Conservation (phyloP, 305 asterid species). For the Fraxinus baroniana region DNA sequence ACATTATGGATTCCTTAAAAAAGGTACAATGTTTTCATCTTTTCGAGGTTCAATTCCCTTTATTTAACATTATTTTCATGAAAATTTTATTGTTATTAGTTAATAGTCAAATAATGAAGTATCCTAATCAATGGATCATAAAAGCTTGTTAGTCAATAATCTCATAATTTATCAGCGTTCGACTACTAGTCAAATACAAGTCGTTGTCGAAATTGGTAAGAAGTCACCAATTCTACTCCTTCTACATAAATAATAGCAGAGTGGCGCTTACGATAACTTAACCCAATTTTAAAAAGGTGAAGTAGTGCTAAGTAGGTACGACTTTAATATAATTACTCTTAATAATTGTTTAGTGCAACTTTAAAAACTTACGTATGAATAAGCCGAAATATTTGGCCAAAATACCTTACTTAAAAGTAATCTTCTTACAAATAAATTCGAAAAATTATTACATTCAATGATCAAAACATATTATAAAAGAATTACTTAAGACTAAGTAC, state of each 20-base stretch:
- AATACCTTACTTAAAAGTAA: background rate
- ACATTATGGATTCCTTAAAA: conserved; percentile 20
- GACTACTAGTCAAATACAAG: background rate
- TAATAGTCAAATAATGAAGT: background rate
- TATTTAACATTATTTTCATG: background rate
- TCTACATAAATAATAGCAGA: background rate
- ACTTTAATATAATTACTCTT: background rate
- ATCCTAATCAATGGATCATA: background rate
- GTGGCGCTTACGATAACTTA: background rate
- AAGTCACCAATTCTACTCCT: background rate
- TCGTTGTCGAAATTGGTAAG: background rate
- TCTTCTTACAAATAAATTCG: background rate
- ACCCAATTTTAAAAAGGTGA: background rate
- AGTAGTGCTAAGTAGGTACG: background rate
- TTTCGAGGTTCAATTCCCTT: background rate
- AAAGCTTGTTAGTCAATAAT: background rate
- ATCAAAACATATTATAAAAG: background rate
- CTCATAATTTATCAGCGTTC: background rate
- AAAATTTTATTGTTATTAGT: background rate
- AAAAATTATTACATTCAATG: background rate
- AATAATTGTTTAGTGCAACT: background rate
- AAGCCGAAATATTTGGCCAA: background rate
- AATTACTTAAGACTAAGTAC: background rate
- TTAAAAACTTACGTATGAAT: background rate
- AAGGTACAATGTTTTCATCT: background rate